Evolutionary conservation across 2,329 filamentous ascomycete species (phyloP).

Genomic region (Hymenoscyphus occultus): DNA sequence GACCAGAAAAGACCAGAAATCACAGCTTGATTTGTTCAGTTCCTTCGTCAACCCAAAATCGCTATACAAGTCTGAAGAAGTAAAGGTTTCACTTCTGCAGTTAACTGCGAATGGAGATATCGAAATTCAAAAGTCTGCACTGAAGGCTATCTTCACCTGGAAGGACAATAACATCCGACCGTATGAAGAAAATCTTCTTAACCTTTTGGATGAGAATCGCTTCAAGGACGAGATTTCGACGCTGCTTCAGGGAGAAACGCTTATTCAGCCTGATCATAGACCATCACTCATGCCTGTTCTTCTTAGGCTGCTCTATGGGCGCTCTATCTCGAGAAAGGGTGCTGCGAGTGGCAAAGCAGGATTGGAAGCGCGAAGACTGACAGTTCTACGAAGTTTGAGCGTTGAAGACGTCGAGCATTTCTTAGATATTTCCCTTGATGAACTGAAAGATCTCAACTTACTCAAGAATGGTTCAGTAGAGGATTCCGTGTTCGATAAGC

Average conservation of each 20-base stretch:
- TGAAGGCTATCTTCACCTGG: conserved; percentile 87
- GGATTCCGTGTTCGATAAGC: conserved; percentile 50
- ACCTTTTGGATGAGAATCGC: conserved; percentile 82
- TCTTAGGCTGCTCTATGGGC: conserved; percentile 82
- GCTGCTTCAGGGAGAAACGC: conserved; percentile 72
- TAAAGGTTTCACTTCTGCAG: conserved; percentile 70
- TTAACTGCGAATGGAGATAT: conserved; percentile 84
- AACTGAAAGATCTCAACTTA: conserved; percentile 60
- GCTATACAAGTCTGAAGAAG: conserved; percentile 72
- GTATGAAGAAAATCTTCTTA: conserved; percentile 83
- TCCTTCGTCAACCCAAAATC: conserved; percentile 85
- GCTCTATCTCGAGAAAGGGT: conserved; percentile 79
- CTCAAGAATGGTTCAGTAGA: conserved; percentile 40
- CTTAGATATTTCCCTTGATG: conserved; percentile 75
- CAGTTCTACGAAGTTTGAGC: conserved; percentile 74
- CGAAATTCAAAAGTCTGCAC: conserved; percentile 80
- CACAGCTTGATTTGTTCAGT: conserved; percentile 75
- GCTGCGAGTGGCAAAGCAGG: conserved; percentile 74
- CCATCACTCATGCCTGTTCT: conserved; percentile 77
- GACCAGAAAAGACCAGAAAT: conserved; percentile 78
- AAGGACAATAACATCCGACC: conserved; percentile 71
- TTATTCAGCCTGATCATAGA: conserved; percentile 72
- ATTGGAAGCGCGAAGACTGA: conserved; percentile 75
- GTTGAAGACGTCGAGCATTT: conserved; percentile 76
- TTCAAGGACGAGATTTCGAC: conserved; percentile 94